Evolutionary conservation across 306 rosid genomes (phyloP).

Genomic region (Hippophae rhamnoides): DNA sequence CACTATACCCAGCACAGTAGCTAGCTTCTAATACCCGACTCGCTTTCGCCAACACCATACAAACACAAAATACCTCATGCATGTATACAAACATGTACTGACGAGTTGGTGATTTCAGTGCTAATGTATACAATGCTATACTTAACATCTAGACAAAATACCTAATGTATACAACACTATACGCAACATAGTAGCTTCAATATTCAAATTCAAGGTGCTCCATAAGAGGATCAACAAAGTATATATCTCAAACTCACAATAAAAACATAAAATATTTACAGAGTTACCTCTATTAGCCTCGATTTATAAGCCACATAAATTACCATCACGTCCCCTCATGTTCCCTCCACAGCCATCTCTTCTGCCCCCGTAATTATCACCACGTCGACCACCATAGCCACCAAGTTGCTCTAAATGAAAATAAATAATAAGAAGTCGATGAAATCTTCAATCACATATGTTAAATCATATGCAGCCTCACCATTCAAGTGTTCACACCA

Average conservation of each 20-base stretch:
- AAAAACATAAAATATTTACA: constrained; percentile 19
- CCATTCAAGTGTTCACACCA: no score
- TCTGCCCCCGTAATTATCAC: constrained; percentile 11
- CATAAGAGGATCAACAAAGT: constrained; percentile 8
- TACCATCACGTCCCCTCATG: no score
- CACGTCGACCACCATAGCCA: constrained; percentile 39
- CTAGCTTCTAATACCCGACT: no score
- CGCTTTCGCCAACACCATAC: neutral
- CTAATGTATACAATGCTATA: constrained; percentile 4
- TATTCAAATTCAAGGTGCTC: constrained; percentile 3
- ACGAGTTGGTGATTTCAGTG: constrained; percentile 14
- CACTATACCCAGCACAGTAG: no score
- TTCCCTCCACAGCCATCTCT: no score
- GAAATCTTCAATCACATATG: neutral
- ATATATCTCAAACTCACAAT: constrained; percentile 3
- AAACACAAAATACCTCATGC: no score
- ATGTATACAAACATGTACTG: constrained; percentile 22
- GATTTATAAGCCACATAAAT: constrained; percentile 24
- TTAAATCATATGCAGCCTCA: no score
- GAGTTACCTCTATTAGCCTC: constrained; percentile 42
- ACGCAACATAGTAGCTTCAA: constrained; percentile 12
- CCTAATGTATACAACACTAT: constrained; percentile 6
- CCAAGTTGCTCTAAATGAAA: constrained; percentile 44
- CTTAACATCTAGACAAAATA: neutral
- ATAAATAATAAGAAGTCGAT: constrained; percentile 4